These are phyloP conservation scores for Chaetothyriales sp. DNA, from an alignment of 2,329 filamentous ascomycete species.

Conservation along the genomic window DNA sequence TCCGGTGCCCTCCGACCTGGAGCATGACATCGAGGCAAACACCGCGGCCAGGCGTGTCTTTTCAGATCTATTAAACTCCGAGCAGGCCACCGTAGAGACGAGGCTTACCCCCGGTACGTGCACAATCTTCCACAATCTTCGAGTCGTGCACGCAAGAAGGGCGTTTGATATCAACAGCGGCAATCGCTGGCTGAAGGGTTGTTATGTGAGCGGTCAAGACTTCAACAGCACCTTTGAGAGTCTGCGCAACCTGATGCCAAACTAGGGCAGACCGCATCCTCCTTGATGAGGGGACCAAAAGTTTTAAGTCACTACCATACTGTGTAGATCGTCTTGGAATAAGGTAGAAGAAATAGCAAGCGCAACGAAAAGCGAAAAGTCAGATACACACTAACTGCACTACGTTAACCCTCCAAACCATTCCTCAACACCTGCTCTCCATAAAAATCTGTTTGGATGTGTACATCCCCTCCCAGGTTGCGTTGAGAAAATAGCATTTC, in stretches of 20 bases:
- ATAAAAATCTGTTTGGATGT: background rate
- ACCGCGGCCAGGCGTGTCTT: conserved; percentile 42
- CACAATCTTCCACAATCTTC: conserved; percentile 75
- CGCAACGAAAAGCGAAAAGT: background rate
- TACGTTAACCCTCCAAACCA: background rate
- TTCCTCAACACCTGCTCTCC: background rate
- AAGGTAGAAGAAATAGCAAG: background rate
- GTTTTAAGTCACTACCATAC: background rate
- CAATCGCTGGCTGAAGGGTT: conserved; percentile 67
- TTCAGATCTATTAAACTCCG: conserved; percentile 41
- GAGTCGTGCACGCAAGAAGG: conserved; percentile 68
- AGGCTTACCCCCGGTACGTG: conserved; percentile 70
- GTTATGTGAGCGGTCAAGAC: conserved; percentile 61
- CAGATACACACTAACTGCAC: background rate
- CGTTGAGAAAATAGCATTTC: background rate
- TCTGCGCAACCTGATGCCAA: conserved; percentile 4
- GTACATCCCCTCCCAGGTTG: background rate
- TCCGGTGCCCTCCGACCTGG: conserved; percentile 7
- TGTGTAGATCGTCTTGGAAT: background rate
- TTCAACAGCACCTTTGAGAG: conserved; percentile 24
- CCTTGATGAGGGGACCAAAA: background rate
- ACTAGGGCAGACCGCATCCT: background rate
- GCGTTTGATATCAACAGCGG: conserved; percentile 55
- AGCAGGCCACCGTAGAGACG: conserved; percentile 49
- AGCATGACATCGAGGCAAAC: conserved; percentile 9